phyloP scores from a whole-genome alignment of 805 yeast genomes.

The Wickerhamiella brachini region DNA sequence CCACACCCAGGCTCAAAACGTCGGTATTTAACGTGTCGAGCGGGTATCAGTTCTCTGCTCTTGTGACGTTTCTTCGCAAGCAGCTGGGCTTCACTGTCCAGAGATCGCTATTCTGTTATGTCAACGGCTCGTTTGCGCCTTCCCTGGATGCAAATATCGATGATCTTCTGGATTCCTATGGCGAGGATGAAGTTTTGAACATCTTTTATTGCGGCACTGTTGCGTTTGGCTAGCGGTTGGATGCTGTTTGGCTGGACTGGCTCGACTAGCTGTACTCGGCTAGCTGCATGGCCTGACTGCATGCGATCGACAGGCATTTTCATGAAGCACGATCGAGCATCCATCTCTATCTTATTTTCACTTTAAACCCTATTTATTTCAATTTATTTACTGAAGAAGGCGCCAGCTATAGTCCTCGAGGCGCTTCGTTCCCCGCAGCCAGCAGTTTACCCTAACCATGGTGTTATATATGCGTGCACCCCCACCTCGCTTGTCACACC shows the following conservation, averaged over 20 bases:
- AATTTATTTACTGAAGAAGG: no score
- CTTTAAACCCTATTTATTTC: no score
- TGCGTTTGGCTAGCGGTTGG: slow-evolving; percentile 27
- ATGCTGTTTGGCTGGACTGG: no score
- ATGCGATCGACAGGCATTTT: no score
- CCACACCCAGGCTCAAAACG: slow-evolving; percentile 37
- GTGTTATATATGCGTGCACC: background rate
- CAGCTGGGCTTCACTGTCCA: slow-evolving; percentile 21
- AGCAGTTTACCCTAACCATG: background rate
- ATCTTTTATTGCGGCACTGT: slow-evolving; percentile 24
- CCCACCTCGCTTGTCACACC: background rate
- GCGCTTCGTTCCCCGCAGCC: background rate
- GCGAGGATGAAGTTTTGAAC: slow-evolving; percentile 21
- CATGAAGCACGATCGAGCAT: no score
- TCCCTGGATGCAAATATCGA: slow-evolving; percentile 26
- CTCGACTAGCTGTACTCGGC: no score
- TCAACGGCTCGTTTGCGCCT: slow-evolving; percentile 30
- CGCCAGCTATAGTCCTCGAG: background rate
- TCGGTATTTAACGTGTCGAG: slow-evolving; percentile 32
- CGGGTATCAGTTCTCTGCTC: slow-evolving; percentile 32
- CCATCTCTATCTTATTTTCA: no score
- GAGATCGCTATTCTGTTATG: slow-evolving; percentile 27
- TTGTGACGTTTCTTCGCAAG: slow-evolving; percentile 31
- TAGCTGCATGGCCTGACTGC: no score
- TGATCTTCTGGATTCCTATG: slow-evolving; percentile 18